These are phyloP conservation scores for Trapa bicornis DNA, from an alignment of 345 rosid genomes.

Conservation along the genomic window DNA sequence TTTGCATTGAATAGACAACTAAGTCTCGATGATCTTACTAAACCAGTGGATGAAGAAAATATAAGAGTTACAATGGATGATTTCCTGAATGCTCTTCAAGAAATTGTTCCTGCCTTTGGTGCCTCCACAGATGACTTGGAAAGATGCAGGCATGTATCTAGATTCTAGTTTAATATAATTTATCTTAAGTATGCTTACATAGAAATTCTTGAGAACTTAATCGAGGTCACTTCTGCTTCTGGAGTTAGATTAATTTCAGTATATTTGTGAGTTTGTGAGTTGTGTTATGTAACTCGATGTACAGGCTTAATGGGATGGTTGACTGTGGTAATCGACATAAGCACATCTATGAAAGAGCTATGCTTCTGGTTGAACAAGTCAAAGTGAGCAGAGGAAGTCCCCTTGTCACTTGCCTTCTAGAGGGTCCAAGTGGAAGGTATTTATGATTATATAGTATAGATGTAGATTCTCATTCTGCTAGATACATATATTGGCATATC, in stretches of 20 bases:
- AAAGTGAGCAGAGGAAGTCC: conserved; percentile 97
- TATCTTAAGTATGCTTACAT: background rate
- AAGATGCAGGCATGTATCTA: conserved; percentile 55
- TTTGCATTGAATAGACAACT: conserved; percentile 90
- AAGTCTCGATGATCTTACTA: conserved; percentile 92
- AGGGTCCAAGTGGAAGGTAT: conserved; percentile 94
- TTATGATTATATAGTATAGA: background rate
- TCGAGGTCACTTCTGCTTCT: background rate
- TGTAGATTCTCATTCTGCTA: too few species aligned
- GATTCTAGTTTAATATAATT: background rate
- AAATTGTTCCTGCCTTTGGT: conserved; percentile 88
- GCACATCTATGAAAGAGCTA: conserved; percentile 81
- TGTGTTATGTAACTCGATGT: conserved; percentile 9
- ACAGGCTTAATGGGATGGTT: conserved; percentile 84
- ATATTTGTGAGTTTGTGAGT: background rate
- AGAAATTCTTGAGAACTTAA: background rate
- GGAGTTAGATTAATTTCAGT: background rate
- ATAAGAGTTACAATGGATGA: conserved; percentile 93
- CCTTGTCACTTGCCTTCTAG: conserved; percentile 85
- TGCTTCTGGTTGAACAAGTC: conserved; percentile 87
- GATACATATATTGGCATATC: too few species aligned
- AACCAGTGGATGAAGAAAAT: conserved; percentile 92
- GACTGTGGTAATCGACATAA: conserved; percentile 69
- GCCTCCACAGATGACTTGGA: conserved; percentile 96
- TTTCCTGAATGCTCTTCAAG: conserved; percentile 66